Conservation (phyloP, 768 basidiomycete genomes). For the Rhodotorula graminis region DNA sequence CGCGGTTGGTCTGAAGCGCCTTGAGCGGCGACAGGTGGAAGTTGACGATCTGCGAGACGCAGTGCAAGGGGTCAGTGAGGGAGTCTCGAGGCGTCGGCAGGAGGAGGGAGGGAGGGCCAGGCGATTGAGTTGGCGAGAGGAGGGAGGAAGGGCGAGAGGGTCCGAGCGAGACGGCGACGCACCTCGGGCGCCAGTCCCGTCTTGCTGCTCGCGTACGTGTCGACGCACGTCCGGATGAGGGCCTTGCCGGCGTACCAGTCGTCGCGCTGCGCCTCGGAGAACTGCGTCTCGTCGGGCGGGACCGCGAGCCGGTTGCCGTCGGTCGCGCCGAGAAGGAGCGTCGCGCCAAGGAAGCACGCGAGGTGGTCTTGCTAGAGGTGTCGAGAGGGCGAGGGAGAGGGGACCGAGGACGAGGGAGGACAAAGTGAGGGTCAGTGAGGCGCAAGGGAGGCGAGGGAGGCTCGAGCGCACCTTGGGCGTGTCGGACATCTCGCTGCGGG, state of each 20-base stretch:
- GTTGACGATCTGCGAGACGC: slow-evolving; percentile 65
- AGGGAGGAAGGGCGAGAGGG: not conserved
- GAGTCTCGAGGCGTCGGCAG: too few relatives aligned
- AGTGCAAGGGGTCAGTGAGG: too few relatives aligned
- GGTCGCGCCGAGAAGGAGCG: slow-evolving; percentile 83
- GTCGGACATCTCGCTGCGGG: slow-evolving; percentile 1
- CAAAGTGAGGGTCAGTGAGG: not conserved
- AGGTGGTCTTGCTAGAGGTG: slow-evolving; percentile 81
- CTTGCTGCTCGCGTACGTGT: slow-evolving; percentile 50
- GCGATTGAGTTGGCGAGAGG: too few relatives aligned
- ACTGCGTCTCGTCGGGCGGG: slow-evolving; percentile 17
- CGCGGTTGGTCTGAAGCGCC: slow-evolving; percentile 50
- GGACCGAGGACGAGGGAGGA: too few relatives aligned
- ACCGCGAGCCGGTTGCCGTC: slow-evolving; percentile 10
- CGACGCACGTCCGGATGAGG: slow-evolving; percentile 80
- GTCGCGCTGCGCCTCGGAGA: slow-evolving; percentile 60
- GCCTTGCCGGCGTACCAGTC: slow-evolving; percentile 79
- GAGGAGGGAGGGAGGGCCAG: too few relatives aligned
- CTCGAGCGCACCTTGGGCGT: not conserved
- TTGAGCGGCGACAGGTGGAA: slow-evolving; percentile 56
- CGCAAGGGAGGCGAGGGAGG: not conserved
- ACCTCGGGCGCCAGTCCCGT: slow-evolving; percentile 42
- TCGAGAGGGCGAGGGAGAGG: too few relatives aligned
- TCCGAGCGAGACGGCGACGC: not conserved
- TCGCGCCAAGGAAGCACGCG: slow-evolving; percentile 89